phyloP scores from a whole-genome alignment of 495 filamentous ascomycete genomes.

The Neurospora tetraspora region DNA sequence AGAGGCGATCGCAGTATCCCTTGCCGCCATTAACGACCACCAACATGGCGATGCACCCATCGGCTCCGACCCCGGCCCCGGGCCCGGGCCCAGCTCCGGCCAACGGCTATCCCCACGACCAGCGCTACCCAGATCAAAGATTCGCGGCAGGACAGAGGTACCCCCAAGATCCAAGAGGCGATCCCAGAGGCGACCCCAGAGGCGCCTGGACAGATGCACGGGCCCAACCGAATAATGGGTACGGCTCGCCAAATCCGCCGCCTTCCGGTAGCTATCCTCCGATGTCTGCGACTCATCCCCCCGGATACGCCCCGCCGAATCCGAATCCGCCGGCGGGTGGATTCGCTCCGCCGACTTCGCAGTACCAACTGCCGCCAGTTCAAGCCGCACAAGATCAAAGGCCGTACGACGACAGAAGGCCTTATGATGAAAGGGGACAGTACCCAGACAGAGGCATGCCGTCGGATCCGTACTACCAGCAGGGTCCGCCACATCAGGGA shows the following conservation, averaged over 20 bases:
- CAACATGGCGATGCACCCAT: neutral
- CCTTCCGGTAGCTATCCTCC: constrained; percentile 5
- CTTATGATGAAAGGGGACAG: constrained; percentile 7
- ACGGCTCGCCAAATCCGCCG: neutral
- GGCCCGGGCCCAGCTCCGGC: constrained; percentile 1
- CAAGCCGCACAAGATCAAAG: constrained; percentile 7
- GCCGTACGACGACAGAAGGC: constrained; percentile 3
- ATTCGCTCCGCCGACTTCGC: constrained; percentile 7
- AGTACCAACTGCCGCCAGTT: constrained; percentile 10
- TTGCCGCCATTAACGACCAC: neutral
- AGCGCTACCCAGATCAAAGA: constrained; percentile 8
- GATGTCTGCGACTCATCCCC: constrained; percentile 10
- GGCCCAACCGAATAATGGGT: neutral
- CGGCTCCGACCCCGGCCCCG: neutral
- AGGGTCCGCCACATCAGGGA: constrained; percentile 7
- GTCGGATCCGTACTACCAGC: constrained; percentile 11
- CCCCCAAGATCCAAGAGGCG: constrained; percentile 3
- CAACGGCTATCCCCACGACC: constrained; percentile 14
- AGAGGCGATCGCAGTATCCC: constrained; percentile 5
- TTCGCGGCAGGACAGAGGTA: constrained; percentile 3
- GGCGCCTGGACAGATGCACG: neutral
- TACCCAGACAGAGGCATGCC: constrained; percentile 5
- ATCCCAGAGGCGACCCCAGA: neutral
- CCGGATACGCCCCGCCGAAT: constrained; percentile 12
- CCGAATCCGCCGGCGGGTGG: neutral